Base-by-base conservation (phyloP, 2,329 filamentous ascomycete species). In the Ceratocystis albifundus region DNA sequence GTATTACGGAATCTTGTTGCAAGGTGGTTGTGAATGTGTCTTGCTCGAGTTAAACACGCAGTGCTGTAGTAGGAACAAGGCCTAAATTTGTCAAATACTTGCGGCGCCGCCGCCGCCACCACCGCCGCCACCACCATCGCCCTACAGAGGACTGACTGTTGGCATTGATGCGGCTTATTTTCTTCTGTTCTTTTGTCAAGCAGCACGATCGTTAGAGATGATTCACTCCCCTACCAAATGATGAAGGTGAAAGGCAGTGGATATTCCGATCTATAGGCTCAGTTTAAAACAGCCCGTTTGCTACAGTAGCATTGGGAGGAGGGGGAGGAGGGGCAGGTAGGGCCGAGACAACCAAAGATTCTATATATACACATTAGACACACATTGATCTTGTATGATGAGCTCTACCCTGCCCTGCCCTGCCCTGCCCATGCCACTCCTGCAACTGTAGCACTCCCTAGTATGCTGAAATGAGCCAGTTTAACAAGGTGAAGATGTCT, bases 211-310 rank as follows among this genome's bases (percentile, higher is more conserved):
- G 36, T 41, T 41, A 41, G 36, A 41, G 36, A 41, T 41, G 36
- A 41, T 41, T 15, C 36, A 41, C 36, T 41, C 36, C 15, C 36
- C 12, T 41, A 10, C 46, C 46, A 8, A 48, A 15, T 20, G 7
- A n/a, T 10, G 22, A 8, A n/a, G 8, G 48, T 10, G n/a, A 50
- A 10, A 20, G 10, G 48, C 20, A 50, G n/a, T 20, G 22, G n/a
- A 50, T 20, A 20, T 25, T 4, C 22, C 22, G 48, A 10, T 10
- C 17, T 57, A 30, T 28, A 30, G 53, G 22, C 22, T 57, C 22
- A 30, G 22, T 57, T 57, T 30, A 57, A 57, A 57, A 57, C 53
- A 57, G 7, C 22, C 53, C 53, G 20, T 57, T n/a, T 57, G 53
- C 53, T 57, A 57, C 53, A 30, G 53, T 57, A 57, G 53, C 53